These are phyloP conservation scores for Tolypocladium ophioglossoides DNA, from an alignment of 2,329 filamentous ascomycete genomes.

Conservation along the genomic window DNA sequence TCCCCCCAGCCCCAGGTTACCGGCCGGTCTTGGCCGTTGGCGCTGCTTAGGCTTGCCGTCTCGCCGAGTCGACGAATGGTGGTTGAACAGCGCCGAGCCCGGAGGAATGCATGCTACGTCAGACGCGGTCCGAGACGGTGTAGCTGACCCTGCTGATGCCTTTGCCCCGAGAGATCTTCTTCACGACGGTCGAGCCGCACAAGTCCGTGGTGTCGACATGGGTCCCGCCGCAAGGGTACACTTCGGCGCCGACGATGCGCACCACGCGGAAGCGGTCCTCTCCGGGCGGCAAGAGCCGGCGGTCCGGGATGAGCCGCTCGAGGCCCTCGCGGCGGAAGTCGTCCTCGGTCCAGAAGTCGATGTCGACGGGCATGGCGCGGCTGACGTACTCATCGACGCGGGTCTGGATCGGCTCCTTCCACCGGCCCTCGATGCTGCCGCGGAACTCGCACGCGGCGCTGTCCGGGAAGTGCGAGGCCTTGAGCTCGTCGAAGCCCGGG, in stretches of 20 bases:
- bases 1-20: no score
- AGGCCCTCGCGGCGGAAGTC: slow-evolving; percentile 46
- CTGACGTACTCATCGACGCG: slow-evolving; percentile 48
- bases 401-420: slow-evolving; percentile 51
- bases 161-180: slow-evolving; percentile 56
- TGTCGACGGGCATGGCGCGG: slow-evolving; percentile 45
- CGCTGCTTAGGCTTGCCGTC: no score
- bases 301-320: slow-evolving; percentile 44
- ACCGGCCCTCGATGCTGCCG: slow-evolving; percentile 54
- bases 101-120: no score
- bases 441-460: slow-evolving; percentile 57
- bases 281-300: slow-evolving; percentile 29
- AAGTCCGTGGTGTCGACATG: slow-evolving; percentile 52
- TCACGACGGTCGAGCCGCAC: slow-evolving; percentile 52
- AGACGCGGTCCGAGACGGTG: background rate
- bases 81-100: no score
- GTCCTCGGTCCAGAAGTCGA: slow-evolving; percentile 55
- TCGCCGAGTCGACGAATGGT: no score
- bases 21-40: no score
- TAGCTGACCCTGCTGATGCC: slow-evolving; percentile 51
- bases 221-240: slow-evolving; percentile 67
- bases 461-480: slow-evolving; percentile 62
- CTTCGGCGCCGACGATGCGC: slow-evolving; percentile 55
- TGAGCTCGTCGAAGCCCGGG: slow-evolving; percentile 50
- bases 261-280: slow-evolving; percentile 54